These are phyloP conservation scores for Elsinoe ampelina DNA, from an alignment of 2,329 filamentous ascomycete genomes.

Conservation along the genomic window DNA sequence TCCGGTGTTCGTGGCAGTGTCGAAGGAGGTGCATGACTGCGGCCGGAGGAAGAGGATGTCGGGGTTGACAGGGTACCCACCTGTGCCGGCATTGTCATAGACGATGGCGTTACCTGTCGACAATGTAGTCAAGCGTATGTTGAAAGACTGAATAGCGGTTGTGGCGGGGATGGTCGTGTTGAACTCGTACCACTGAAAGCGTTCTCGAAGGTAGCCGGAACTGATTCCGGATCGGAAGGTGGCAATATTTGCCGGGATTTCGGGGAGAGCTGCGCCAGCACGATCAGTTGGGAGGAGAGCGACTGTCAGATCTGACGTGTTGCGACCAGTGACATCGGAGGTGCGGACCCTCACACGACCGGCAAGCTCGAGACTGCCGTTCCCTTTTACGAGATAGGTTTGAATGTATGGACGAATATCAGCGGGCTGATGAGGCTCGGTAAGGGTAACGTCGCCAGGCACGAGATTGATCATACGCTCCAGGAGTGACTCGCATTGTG, in stretches of 20 bases:
- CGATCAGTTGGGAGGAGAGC: neutral
- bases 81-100: conserved; percentile 4
- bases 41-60: neutral
- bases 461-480: conserved; percentile 7
- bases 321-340: neutral
- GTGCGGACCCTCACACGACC: neutral
- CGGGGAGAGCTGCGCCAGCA: neutral
- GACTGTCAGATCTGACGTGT: neutral
- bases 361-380: neutral
- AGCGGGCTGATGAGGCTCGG: neutral
- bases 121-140: neutral
- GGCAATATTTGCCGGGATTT: neutral
- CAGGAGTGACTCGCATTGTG: neutral
- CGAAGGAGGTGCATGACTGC: neutral
- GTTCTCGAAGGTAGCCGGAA: neutral
- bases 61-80: conserved; percentile 4
- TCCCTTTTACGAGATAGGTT: neutral
- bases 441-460: conserved; percentile 5
- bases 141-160: neutral
- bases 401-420: conserved; percentile 5
- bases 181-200: conserved; percentile 7
- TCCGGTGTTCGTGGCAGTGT: neutral
- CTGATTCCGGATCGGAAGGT: neutral
- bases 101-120: neutral
- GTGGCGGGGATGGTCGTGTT: neutral